A percentile compares a stretch with the other conserved stretches of the same genome.
phyloP scores from a whole-genome alignment of 148 eudicot genomes.

The Vaccinium vitisidaea region DNA sequence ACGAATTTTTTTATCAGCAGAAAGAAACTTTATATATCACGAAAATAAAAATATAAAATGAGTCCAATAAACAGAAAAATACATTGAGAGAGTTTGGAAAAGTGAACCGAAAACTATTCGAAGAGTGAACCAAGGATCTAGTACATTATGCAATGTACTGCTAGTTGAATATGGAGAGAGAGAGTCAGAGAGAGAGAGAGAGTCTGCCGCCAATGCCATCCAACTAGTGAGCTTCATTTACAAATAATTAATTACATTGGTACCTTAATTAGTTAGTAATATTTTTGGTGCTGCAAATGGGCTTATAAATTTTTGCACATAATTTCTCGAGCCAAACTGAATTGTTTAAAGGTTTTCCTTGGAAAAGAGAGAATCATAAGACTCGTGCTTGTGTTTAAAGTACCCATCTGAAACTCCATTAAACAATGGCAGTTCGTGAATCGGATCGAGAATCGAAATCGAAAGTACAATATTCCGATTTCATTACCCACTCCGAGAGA shows the following conservation, averaged over 20 bases:
- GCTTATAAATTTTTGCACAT: neutral
- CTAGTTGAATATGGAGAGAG: neutral
- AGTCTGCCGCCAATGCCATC: constrained; percentile 6
- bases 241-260: no score
- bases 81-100: no score
- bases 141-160: no score
- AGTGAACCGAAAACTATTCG: no score
- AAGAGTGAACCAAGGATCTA: no score
- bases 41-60: no score
- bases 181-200: neutral
- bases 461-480: constrained; percentile 2
- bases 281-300: neutral
- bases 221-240: neutral
- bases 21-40: no score
- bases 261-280: neutral
- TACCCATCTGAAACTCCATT: neutral
- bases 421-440: neutral
- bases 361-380: neutral
- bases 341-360: neutral
- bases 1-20: no score
- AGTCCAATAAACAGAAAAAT: no score
- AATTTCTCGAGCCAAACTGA: neutral
- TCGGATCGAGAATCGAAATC: neutral
- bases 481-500: neutral
- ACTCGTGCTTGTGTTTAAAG: neutral